A percentile compares a stretch with the other conserved stretches of the same genome.
Evolutionary conservation across 768 basidiomycete genomes (phyloP).

Genomic region (Auricularia cornea): DNA sequence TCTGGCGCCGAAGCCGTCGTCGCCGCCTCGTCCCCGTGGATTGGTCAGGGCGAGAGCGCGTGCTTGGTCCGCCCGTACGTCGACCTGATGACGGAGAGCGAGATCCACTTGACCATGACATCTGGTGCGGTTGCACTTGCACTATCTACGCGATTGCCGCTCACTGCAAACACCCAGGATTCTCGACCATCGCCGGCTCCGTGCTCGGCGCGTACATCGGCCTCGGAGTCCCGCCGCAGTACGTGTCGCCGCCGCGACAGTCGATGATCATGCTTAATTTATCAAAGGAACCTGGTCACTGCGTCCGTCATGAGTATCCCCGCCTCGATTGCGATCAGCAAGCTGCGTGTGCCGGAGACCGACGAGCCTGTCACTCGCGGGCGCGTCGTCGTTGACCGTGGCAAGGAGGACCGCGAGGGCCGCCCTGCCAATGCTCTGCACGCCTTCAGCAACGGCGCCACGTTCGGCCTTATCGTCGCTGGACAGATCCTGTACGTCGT

Average conservation of each 20-base stretch:
- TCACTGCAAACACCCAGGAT: slow-evolving; percentile 31
- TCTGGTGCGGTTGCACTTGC: slow-evolving; percentile 40
- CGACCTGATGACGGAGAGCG: slow-evolving; percentile 73
- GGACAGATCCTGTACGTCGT: slow-evolving; percentile 70
- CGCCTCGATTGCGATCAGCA: slow-evolving; percentile 87
- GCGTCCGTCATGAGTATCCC: slow-evolving; percentile 94
- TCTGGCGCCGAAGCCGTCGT: slow-evolving; percentile 95
- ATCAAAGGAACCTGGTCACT: slow-evolving; percentile 57
- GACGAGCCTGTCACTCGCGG: slow-evolving; percentile 86
- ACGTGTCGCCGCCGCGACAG: slow-evolving; percentile 11
- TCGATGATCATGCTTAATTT: neutral
- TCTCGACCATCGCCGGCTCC: slow-evolving; percentile 89
- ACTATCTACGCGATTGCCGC: neutral
- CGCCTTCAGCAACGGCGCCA: slow-evolving; percentile 78
- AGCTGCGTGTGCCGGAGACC: slow-evolving; percentile 74
- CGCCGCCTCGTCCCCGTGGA: slow-evolving; percentile 87
- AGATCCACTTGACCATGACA: slow-evolving; percentile 84
- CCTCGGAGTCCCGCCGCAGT: slow-evolving; percentile 40
- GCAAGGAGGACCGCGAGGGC: slow-evolving; percentile 44
- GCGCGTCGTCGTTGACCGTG: slow-evolving; percentile 70
- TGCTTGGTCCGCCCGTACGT: slow-evolving; percentile 80
- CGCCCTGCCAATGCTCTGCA: slow-evolving; percentile 73
- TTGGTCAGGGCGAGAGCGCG: slow-evolving; percentile 85
- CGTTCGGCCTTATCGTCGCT: slow-evolving; percentile 79
- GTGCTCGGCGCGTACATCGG: slow-evolving; percentile 78